Conservation (phyloP, 2,329 filamentous ascomycete species). For the Scedosporium apiospermum region DNA sequence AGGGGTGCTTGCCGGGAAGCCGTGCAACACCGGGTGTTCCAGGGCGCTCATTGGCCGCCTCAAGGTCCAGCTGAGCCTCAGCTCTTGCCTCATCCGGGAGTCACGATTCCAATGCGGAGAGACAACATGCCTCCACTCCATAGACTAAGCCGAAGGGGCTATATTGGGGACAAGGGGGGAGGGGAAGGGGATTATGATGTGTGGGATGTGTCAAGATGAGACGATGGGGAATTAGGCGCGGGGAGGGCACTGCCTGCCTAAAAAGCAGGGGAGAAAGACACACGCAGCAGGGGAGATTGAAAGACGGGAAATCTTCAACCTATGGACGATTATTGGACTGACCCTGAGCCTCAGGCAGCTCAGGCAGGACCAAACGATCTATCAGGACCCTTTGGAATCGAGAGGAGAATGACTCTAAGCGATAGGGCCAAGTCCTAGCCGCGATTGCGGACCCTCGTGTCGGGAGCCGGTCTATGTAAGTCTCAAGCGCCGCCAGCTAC, state of each 20-base stretch:
- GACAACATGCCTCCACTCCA: background rate
- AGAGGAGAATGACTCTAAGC: background rate
- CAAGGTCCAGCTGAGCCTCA: background rate
- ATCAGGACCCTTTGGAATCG: too few species aligned
- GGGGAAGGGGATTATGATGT: too few species aligned
- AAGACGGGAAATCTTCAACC: too few species aligned
- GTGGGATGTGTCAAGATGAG: background rate
- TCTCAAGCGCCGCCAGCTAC: background rate
- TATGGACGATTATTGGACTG: too few species aligned
- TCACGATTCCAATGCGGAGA: background rate
- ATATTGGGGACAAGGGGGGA: too few species aligned
- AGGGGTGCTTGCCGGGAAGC: background rate
- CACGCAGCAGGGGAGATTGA: too few species aligned
- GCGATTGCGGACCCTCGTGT: background rate
- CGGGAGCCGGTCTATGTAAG: background rate
- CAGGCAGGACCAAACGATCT: too few species aligned
- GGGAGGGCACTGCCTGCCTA: too few species aligned
- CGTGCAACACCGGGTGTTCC: background rate
- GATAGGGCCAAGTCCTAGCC: background rate
- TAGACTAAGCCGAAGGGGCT: background rate
- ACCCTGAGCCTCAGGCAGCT: too few species aligned
- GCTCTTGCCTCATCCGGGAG: background rate
- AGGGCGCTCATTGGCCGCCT: background rate
- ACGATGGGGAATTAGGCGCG: background rate
- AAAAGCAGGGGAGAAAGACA: too few species aligned